Conservation (phyloP, 176 grass and related monocot species). For the Bolboschoenus planiculmis region DNA sequence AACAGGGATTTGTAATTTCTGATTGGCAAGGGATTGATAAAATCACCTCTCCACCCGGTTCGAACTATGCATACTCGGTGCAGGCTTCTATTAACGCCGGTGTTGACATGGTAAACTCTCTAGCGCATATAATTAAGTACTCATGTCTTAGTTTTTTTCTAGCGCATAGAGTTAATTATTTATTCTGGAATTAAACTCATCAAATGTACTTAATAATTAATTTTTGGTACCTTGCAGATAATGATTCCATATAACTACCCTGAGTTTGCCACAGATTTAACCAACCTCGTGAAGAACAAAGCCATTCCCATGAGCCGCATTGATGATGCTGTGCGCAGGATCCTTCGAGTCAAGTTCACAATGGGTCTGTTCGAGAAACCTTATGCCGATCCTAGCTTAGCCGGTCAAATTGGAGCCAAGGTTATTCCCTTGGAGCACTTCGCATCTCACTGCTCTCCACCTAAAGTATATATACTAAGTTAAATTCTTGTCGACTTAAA, state of each 20-base stretch:
- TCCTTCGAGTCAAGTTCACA: slow-evolving; percentile 82
- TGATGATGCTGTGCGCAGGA: slow-evolving; percentile 60
- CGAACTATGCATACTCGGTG: slow-evolving; percentile 72
- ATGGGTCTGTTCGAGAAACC: slow-evolving; percentile 88
- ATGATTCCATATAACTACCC: slow-evolving; percentile 76
- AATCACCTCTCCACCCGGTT: slow-evolving; percentile 40
- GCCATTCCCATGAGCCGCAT: slow-evolving; percentile 50
- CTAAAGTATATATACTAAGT: background rate
- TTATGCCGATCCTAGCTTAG: slow-evolving; percentile 42
- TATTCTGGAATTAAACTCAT: background rate
- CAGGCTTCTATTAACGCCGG: slow-evolving; percentile 59
- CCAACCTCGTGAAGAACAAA: slow-evolving; percentile 26
- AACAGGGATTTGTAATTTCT: slow-evolving; percentile 68
- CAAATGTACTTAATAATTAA: background rate
- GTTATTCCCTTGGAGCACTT: slow-evolving; percentile 17
- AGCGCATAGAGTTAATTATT: background rate
- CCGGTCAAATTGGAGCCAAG: slow-evolving; percentile 38
- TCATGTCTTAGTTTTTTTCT: background rate
- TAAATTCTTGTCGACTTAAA: background rate
- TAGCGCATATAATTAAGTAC: too few species aligned
- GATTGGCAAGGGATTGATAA: slow-evolving; percentile 79
- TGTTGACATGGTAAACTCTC: slow-evolving; percentile 53
- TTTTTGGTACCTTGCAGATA: slow-evolving; percentile 14
- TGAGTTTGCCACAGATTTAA: slow-evolving; percentile 46
- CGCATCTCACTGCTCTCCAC: background rate